phyloP scores from a whole-genome alignment of 768 basidiomycete species.

The Lentinula raphanica region DNA sequence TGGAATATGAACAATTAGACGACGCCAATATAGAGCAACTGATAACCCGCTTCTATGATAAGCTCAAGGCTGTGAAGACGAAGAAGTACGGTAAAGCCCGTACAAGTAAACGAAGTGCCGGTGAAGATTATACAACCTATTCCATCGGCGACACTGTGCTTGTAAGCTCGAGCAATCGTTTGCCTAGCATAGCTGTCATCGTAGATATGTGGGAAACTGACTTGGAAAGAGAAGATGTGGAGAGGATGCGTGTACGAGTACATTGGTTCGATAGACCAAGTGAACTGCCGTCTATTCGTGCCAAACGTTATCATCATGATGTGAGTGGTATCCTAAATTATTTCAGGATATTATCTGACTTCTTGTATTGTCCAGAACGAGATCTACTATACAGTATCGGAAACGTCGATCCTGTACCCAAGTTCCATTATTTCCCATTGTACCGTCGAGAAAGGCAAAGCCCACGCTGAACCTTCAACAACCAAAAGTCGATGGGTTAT shows the following conservation, averaged over 20 bases:
- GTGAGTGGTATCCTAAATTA: conserved; percentile 30
- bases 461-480: conserved; percentile 12
- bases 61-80: conserved; percentile 2
- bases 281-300: conserved; percentile 57
- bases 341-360: neutral
- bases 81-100: neutral
- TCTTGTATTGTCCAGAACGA: conserved; percentile 53
- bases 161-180: conserved; percentile 25
- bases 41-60: conserved; percentile 12
- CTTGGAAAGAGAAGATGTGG: conserved; percentile 18
- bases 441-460: conserved; percentile 31
- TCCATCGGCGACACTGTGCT: conserved; percentile 46
- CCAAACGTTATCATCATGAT: conserved; percentile 53
- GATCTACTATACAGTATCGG: conserved; percentile 59
- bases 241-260: conserved; percentile 51
- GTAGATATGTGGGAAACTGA: conserved; percentile 60
- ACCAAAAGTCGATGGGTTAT: conserved; percentile 5
- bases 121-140: conserved; percentile 20
- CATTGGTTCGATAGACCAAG: conserved; percentile 75
- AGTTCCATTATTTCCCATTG: conserved; percentile 50
- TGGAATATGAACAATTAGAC: conserved; percentile 6
- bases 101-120: conserved; percentile 6
- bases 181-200: conserved; percentile 66
- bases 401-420: conserved; percentile 44
- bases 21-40: conserved; percentile 8